phyloP scores from a whole-genome alignment of 805 yeast genomes.

The Cyberlindnera euphorbiiphila region DNA sequence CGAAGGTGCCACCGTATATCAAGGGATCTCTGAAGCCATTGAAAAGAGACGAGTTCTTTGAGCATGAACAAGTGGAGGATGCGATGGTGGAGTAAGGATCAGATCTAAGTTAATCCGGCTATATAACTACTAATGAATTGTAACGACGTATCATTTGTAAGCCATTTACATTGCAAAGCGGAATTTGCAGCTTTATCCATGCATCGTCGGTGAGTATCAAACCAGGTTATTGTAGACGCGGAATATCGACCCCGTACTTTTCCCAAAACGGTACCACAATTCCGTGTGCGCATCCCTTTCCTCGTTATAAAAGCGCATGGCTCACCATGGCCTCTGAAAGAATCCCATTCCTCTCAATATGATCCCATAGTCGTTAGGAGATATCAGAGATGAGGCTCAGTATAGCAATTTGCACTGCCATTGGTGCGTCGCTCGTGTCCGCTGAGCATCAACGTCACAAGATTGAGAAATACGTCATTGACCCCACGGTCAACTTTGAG shows the following conservation, averaged over 20 bases:
- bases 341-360: too few relatives aligned
- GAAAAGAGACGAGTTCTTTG: constrained; percentile 15
- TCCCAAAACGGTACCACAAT: constrained; percentile 8
- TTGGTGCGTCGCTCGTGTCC: constrained; percentile 12
- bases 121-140: constrained; percentile 11
- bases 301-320: constrained; percentile 1
- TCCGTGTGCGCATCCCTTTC: constrained; percentile 8
- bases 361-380: too few relatives aligned
- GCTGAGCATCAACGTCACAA: constrained; percentile 9
- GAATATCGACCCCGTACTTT: constrained; percentile 2
- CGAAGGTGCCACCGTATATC: constrained; percentile 7
- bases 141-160: too few relatives aligned
- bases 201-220: background rate
- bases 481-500: constrained; percentile 15
- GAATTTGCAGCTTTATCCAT: background rate
- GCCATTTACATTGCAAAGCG: too few relatives aligned
- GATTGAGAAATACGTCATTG: constrained; percentile 17
- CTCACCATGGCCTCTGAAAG: too few relatives aligned
- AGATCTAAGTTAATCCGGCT: too few relatives aligned
- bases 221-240: constrained; percentile 3
- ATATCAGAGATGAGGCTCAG: constrained; percentile 8
- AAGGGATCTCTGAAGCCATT: constrained; percentile 21
- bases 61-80: constrained; percentile 18
- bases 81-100: constrained; percentile 12
- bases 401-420: constrained; percentile 7